Conservation (phyloP, 768 basidiomycete species). For the Suillus tomentosus region DNA sequence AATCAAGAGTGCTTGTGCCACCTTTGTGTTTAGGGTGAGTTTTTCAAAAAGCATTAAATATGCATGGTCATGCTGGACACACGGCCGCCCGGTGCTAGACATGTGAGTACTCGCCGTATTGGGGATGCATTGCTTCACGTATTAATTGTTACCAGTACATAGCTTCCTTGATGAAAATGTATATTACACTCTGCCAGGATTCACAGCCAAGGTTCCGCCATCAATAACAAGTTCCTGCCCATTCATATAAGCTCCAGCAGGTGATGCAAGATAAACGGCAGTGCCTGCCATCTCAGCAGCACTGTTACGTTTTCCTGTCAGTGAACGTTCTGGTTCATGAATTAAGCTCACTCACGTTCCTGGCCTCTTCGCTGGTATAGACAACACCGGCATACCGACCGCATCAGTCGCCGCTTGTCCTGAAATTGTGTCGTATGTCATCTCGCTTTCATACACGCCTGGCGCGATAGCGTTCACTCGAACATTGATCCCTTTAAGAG, state of each 20-base stretch:
- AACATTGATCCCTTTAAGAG: constrained; percentile 64
- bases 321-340: constrained; percentile 4
- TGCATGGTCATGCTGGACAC: neutral
- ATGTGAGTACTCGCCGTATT: neutral
- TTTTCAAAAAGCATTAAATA: neutral
- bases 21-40: neutral
- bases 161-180: neutral
- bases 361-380: constrained; percentile 61
- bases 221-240: constrained; percentile 81
- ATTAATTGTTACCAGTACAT: neutral
- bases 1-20: neutral
- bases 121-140: neutral
- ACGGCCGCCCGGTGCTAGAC: neutral
- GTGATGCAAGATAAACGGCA: constrained; percentile 72
- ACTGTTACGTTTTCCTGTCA: constrained; percentile 36
- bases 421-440: constrained; percentile 57
- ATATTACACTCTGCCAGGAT: constrained; percentile 54
- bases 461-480: constrained; percentile 78
- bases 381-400: constrained; percentile 58
- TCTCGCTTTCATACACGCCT: constrained; percentile 75
- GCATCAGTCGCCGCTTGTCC: constrained; percentile 49
- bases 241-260: constrained; percentile 71
- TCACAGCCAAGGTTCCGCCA: constrained; percentile 73
- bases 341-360: constrained; percentile 57
- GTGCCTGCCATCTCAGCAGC: constrained; percentile 78